Conservation (phyloP, 345 rosid genomes). For the Cardamine occulta region DNA sequence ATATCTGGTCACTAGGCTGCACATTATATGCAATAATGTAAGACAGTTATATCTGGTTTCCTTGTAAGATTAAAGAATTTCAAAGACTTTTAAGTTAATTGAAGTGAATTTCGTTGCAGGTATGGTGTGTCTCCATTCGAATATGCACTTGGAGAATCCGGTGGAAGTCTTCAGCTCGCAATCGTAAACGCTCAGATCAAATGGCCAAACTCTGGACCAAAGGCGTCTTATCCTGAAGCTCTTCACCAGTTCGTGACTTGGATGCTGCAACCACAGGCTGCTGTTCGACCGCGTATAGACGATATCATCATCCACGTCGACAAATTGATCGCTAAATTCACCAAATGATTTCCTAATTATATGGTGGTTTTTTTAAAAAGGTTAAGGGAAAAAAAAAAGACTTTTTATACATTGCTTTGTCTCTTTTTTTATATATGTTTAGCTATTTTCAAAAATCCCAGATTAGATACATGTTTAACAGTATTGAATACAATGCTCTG, state of each 20-base stretch:
- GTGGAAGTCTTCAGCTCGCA: slow-evolving; percentile 95
- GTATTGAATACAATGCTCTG: slow-evolving; percentile 16
- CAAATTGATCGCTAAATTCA: slow-evolving; percentile 84
- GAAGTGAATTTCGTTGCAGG: slow-evolving; percentile 46
- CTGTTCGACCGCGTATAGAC: slow-evolving; percentile 85
- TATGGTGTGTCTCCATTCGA: slow-evolving; percentile 94
- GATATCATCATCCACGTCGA: slow-evolving; percentile 94
- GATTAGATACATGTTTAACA: slow-evolving; percentile 26
- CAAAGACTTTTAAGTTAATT: neutral
- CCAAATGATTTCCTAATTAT: slow-evolving; percentile 42
- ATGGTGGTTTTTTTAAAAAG: slow-evolving; percentile 7
- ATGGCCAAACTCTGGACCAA: slow-evolving; percentile 92
- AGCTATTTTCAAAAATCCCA: slow-evolving; percentile 22
- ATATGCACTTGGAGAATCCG: slow-evolving; percentile 96
- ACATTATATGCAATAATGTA: slow-evolving; percentile 96
- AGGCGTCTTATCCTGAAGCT: slow-evolving; percentile 76
- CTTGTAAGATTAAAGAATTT: slow-evolving; percentile 1
- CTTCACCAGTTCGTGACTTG: slow-evolving; percentile 91
- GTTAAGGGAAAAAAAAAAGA: neutral
- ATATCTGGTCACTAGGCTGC: slow-evolving; percentile 99
- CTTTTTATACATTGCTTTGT: slow-evolving; percentile 25
- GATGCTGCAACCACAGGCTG: slow-evolving; percentile 95
- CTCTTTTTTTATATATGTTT: slow-evolving; percentile 25
- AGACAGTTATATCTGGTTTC: slow-evolving; percentile 35
- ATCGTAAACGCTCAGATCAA: slow-evolving; percentile 90